Evolutionary conservation across 495 filamentous ascomycete species (phyloP).

Genomic region (Hypoxylon fuscum): DNA sequence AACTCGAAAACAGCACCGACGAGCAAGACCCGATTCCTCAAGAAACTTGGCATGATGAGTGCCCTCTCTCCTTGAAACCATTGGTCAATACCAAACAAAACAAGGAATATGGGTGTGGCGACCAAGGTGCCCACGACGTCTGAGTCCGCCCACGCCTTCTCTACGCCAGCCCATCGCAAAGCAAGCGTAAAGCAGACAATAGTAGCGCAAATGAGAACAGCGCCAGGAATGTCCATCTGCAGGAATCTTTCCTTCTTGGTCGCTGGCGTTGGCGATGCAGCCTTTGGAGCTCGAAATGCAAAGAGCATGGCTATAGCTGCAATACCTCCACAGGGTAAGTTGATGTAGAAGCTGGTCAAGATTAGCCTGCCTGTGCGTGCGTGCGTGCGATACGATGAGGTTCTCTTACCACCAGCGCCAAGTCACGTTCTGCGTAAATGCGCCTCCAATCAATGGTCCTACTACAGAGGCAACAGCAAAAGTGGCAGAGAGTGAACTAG

Average conservation of each 20-base stretch:
- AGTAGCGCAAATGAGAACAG: constrained; percentile 53
- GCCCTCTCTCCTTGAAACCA: constrained; percentile 52
- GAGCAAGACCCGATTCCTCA: constrained; percentile 63
- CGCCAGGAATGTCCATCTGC: constrained; percentile 45
- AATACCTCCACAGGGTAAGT: constrained; percentile 67
- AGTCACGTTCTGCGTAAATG: constrained; percentile 67
- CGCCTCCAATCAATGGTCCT: constrained; percentile 68
- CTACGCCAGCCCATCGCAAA: constrained; percentile 84
- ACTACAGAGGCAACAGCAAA: constrained; percentile 18
- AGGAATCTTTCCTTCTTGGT: constrained; percentile 50
- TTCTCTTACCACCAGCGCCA: constrained; percentile 65
- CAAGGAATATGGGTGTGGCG: constrained; percentile 77
- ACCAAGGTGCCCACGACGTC: constrained; percentile 57
- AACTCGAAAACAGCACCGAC: constrained; percentile 62
- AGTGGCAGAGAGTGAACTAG: constrained; percentile 30
- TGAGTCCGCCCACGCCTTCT: constrained; percentile 69
- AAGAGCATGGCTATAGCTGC: constrained; percentile 56
- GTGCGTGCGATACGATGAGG: not conserved
- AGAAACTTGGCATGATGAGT: constrained; percentile 56
- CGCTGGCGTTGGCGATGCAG: constrained; percentile 41
- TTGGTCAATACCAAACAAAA: constrained; percentile 60
- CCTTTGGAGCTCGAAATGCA: constrained; percentile 59
- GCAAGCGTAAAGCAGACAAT: constrained; percentile 73
- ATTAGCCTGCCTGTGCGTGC: not conserved
- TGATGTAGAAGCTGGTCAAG: constrained; percentile 61